A percentile compares a stretch with the other conserved stretches of the same genome.
These are phyloP conservation scores for Kodamaea jinghongensis DNA, from an alignment of 805 yeast species.

Conservation along the genomic window DNA sequence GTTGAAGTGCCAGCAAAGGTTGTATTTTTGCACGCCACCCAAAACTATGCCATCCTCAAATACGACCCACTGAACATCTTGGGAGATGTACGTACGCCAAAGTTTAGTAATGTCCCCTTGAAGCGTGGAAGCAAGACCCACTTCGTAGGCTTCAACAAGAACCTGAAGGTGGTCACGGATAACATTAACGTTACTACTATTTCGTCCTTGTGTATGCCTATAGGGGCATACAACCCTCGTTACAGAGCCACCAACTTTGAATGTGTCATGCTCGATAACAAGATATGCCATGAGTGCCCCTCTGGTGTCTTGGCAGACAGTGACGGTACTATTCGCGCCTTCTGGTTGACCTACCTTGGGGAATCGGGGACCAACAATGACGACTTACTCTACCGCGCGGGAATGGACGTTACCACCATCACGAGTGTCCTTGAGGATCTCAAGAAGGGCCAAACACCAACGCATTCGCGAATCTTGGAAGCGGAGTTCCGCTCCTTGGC, in stretches of 20 bases:
- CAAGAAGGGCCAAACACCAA: slow-evolving; percentile 49
- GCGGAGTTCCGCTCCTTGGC: slow-evolving; percentile 72
- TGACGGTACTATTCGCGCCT: slow-evolving; percentile 76
- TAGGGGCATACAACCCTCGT: slow-evolving; percentile 66
- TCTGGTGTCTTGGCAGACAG: slow-evolving; percentile 76
- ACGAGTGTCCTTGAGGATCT: slow-evolving; percentile 54
- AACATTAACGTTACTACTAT: slow-evolving; percentile 77
- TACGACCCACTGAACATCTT: slow-evolving; percentile 74
- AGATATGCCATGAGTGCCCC: slow-evolving; percentile 66
- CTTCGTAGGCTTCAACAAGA: slow-evolving; percentile 80
- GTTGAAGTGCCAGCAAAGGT: slow-evolving; percentile 77
- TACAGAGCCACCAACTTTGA: slow-evolving; percentile 85
- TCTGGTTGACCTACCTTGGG: slow-evolving; percentile 84
- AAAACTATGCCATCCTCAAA: slow-evolving; percentile 78
- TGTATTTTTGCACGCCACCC: slow-evolving; percentile 81
- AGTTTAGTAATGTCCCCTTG: slow-evolving; percentile 53
- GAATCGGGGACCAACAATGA: slow-evolving; percentile 56
- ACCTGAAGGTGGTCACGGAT: slow-evolving; percentile 65
- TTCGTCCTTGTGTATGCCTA: slow-evolving; percentile 69
- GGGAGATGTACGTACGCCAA: slow-evolving; percentile 71
- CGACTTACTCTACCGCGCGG: slow-evolving; percentile 69
- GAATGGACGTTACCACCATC: slow-evolving; percentile 71
- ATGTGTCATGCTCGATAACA: slow-evolving; percentile 71
- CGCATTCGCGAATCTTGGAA: slow-evolving; percentile 62
- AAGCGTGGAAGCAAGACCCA: slow-evolving; percentile 71